phyloP scores from a whole-genome alignment of 768 basidiomycete genomes.

The Lyophyllum semitale region DNA sequence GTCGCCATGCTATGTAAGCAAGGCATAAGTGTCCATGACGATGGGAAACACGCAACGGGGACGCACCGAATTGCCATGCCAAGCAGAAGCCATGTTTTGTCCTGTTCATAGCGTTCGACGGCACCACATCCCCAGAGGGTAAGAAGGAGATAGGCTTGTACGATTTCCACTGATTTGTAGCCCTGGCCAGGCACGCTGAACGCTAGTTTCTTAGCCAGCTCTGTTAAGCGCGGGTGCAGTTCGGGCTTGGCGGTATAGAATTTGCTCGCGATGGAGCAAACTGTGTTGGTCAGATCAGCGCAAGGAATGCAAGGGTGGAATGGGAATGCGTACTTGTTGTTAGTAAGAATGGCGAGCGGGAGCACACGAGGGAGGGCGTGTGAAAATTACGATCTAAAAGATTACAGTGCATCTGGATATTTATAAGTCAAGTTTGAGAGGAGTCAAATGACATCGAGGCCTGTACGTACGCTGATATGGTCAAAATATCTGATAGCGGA shows the following conservation, averaged over 20 bases:
- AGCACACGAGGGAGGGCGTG: conserved; percentile 91
- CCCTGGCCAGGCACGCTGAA: conserved; percentile 85
- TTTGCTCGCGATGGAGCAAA: conserved; percentile 93
- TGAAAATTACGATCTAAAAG: conserved; percentile 88
- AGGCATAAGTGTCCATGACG: neutral
- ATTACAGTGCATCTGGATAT: conserved; percentile 69
- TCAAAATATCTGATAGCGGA: conserved; percentile 62
- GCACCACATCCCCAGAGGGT: conserved; percentile 91
- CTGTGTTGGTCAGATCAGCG: conserved; percentile 38
- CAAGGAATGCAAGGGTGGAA: neutral
- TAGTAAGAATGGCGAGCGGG: conserved; percentile 90
- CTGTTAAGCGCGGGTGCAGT: conserved; percentile 75
- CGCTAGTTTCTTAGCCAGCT: conserved; percentile 84
- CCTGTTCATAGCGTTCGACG: conserved; percentile 95
- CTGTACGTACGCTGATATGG: conserved; percentile 63
- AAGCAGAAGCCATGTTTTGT: conserved; percentile 88
- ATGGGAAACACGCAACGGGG: neutral
- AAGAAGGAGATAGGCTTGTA: conserved; percentile 92
- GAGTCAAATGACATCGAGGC: neutral
- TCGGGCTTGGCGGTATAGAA: conserved; percentile 85
- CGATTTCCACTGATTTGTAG: conserved; percentile 93
- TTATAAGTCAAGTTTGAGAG: conserved; percentile 14
- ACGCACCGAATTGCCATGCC: conserved; percentile 83
- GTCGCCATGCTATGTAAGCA: conserved; percentile 76
- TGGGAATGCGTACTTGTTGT: conserved; percentile 72